Evolutionary conservation across 164 flowering plant species (phyloP), one percentile per base, ranked within the genome.

Genomic region (Magnolia sinica): DNA sequence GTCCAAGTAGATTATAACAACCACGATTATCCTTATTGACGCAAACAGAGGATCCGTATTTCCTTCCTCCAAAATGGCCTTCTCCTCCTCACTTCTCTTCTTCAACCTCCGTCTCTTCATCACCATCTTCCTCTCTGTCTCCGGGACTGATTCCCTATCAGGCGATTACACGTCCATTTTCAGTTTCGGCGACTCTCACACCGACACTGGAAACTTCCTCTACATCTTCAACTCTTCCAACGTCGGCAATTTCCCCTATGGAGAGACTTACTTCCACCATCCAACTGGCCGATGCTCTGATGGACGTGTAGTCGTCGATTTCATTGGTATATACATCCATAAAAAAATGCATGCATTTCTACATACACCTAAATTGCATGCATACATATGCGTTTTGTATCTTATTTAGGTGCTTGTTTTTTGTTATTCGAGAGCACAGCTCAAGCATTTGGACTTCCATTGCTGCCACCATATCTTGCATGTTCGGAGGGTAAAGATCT

Each of bases 181-280:
- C 70, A 91, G 94, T 3, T 92, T 92, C 31, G 97, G 97, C 0
- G 92, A 89, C 78, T 90, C 95, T 1, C 87, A 58, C 81, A 90
- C 95, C 0, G 95, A 93, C 79, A 91, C 94, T 0, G 95, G 95
- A 4, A 93, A 93, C 81, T 83, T 88, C 4, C 14, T 52, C 9
- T 79, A 85, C 64, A 1, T 64, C 27, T 64, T 84, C 1, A 86
- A 86, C 45, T 86, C 87, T 37, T 55, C 0, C 22, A 66, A 68
- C 16, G 83, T 84, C 79, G 55, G 19, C 18, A 74, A 68, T 50
- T 79, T 45, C 11, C 89, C 88, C 4, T 87, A 87, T 58, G 91
- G 89, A 10, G 31, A 59, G 20, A 82, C 85, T 29, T 81, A 73
- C 79, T 84, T 86, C 73, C 80, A 76, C 37, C 81, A 58, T 45